Base-by-base conservation (phyloP, 148 eudicot species). In the Agrostemma githago region DNA sequence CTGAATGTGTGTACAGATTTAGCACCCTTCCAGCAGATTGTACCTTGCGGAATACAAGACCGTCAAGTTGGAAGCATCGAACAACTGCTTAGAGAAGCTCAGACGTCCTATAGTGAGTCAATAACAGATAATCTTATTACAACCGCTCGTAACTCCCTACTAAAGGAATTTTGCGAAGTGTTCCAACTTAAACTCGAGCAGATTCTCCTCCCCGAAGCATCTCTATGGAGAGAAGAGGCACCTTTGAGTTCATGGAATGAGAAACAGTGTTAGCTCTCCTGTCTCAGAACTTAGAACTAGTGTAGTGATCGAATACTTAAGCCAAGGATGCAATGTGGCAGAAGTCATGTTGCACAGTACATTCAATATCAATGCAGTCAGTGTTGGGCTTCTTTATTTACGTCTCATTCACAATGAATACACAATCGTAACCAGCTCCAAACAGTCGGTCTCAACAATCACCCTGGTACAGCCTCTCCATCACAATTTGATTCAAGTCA, bases 11-110 rank as follows among this genome's bases (percentile, higher is more conserved):
- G 91, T 62, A 76, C 86, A 10, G 96, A 96, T 82, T 77, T 96
- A 53, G 70, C 83, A 65, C 96, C 96, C 42, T 96, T 90, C 71
- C 73, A 86, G 39, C 79, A 72, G 39, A 95, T 95, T 74, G 86
- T 95, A 77, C 99, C 96, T 37, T 92, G 99, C 82, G 99, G 99
- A 39, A 89, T 96, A 73, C 78, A 78, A 6, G 88, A 85, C 76
- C 88, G 91, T 26, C 67, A 84, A 72, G 99, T 96, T 74, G 97
- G 96, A 79, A 96, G 92, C 86, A 82, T 96, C 53, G 85, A 89
- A 73, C 86, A 77, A 19, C 62, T 92, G 41, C 82, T 92, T 37
- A 44, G 62, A 40, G 82, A 84, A 68, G 20, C 56, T 72, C 84
- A 61, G 17, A 60, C 78, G 14, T 64, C 71, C 62, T 65, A 59